A percentile compares a stretch with the other conserved stretches of the same genome.
Conservation (phyloP, 768 basidiomycete species). For the Lactarius hengduanensis region DNA sequence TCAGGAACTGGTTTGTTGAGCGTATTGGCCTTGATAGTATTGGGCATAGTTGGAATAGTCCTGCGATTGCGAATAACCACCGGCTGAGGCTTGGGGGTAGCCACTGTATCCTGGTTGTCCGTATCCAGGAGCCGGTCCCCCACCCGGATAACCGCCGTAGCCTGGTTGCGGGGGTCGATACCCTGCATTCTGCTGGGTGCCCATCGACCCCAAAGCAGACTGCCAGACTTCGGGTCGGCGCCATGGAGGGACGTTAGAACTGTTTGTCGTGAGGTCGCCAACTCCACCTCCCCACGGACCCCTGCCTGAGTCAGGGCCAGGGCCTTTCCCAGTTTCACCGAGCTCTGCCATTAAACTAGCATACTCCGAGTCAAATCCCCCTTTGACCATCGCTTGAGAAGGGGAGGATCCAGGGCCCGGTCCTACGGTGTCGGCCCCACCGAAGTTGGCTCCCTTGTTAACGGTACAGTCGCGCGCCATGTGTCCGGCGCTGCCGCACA, state of each 20-base stretch:
- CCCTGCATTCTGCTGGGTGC: constrained; percentile 38
- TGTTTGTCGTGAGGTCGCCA: constrained; percentile 54
- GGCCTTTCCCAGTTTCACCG: constrained; percentile 72
- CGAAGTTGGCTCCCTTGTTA: constrained; percentile 57
- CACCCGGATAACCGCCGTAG: constrained; percentile 41
- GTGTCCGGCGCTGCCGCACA: constrained; percentile 97
- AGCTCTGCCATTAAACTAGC: constrained; percentile 97
- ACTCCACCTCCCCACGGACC: constrained; percentile 60
- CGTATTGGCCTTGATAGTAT: constrained; percentile 87
- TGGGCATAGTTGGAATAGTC: constrained; percentile 83
- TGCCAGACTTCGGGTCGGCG: constrained; percentile 89
- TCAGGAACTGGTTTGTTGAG: constrained; percentile 63
- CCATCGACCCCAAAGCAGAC: constrained; percentile 43
- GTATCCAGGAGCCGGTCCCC: constrained; percentile 26
- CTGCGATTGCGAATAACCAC: constrained; percentile 45
- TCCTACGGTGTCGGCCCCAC: constrained; percentile 24
- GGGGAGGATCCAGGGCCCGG: constrained; percentile 57
- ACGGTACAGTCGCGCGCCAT: constrained; percentile 98
- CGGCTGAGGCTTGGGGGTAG: constrained; percentile 14
- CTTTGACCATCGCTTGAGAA: constrained; percentile 54
- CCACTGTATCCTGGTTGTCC: constrained; percentile 28
- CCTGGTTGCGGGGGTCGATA: constrained; percentile 73
- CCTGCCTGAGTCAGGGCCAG: constrained; percentile 52
- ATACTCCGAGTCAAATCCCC: constrained; percentile 96
- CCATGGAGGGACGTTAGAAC: constrained; percentile 86